Base-by-base conservation (phyloP, 2,329 filamentous ascomycete species). In the Myriosclerotinia curreyana region DNA sequence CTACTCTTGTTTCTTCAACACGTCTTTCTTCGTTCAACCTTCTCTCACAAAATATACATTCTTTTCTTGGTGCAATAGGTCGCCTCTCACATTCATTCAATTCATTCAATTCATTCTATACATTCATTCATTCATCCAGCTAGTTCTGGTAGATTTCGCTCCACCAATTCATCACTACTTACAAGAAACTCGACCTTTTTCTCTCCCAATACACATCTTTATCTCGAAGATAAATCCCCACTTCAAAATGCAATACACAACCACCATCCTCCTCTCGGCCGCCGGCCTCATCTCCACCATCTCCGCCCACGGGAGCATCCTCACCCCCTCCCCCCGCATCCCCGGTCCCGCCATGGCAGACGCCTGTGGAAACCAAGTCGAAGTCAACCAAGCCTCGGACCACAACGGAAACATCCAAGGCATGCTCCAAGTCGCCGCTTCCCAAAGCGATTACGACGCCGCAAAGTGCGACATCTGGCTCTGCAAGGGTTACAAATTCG, bases 231-330 rank as follows among this genome's bases (percentile, higher is more conserved):
- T 51, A 28, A 34, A 44, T 5, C 38, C 5, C 28, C 34, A 31
- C 17, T 8, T 62, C 61, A 64, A 59, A 51, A 72, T 72, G 71
- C 68, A 72, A 64, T 71, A 71, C 67, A 62, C 70, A 52, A 64
- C 66, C 28, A 52, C 68, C 12, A 66, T 71, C 60, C 67, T 71
- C 49, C 63, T 68, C 51, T 53, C 66, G 44, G 65, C 68, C 42
- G 65, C 66, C 12, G 60, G 65, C 60, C 62, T 71, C 22, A 77
- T 77, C 60, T 75, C 77, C 67, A 69, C 78, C 63, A 79, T 78
- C 60, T 76, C 79, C 36, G 80, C 77, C 54, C 82, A 84, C 66
- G 82, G 82, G 44, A 79, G 79, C 65, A 77, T 83, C 60, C 74
- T 72, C 49, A 75, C 71, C 5, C 80, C 80, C 5, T 53, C 73